A percentile compares a stretch with the other conserved stretches of the same genome.
These are phyloP conservation scores for Xylariaceae sp. DNA, from an alignment of 2,329 filamentous ascomycete genomes.

Conservation along the genomic window DNA sequence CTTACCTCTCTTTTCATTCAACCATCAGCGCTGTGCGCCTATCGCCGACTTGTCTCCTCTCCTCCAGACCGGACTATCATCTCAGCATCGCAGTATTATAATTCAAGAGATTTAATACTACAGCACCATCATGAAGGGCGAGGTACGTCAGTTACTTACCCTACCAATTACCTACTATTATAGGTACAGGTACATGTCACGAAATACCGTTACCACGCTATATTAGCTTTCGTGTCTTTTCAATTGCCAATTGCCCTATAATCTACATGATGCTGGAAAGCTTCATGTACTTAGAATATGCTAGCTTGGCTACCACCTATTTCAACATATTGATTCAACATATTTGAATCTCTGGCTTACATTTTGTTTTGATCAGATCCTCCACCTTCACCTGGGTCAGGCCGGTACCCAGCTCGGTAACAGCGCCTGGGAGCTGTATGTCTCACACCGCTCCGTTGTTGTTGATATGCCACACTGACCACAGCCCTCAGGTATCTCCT, in stretches of 20 bases:
- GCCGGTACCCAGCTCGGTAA: conserved; percentile 75
- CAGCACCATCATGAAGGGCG: conserved; percentile 56
- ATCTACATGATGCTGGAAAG: not conserved
- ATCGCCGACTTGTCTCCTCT: conserved; percentile 12
- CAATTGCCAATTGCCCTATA: too few species aligned
- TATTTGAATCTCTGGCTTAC: conserved; percentile 19
- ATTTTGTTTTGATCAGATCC: conserved; percentile 48
- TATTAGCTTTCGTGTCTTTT: conserved; percentile 2
- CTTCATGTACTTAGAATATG: too few species aligned
- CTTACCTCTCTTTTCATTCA: conserved; percentile 20
- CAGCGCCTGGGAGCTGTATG: conserved; percentile 75
- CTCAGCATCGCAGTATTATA: conserved; percentile 18
- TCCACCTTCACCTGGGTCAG: conserved; percentile 68
- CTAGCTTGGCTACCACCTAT: not conserved
- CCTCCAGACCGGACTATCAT: conserved; percentile 19
- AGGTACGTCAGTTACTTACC: conserved; percentile 46
- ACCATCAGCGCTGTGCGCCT: conserved; percentile 34
- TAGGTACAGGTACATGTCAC: conserved; percentile 2
- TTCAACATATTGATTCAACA: not conserved
- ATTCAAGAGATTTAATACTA: conserved; percentile 16
- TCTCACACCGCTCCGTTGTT: conserved; percentile 28
- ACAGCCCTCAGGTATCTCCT: conserved; percentile 63
- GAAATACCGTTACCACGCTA: conserved; percentile 10
- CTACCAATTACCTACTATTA: conserved; percentile 11
- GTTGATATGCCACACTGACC: conserved; percentile 15